Evolutionary conservation across 1,284 basidiomycete species (phyloP), one percentile per base, ranked within the genome.

Genomic region (Takashimella tepidaria): DNA sequence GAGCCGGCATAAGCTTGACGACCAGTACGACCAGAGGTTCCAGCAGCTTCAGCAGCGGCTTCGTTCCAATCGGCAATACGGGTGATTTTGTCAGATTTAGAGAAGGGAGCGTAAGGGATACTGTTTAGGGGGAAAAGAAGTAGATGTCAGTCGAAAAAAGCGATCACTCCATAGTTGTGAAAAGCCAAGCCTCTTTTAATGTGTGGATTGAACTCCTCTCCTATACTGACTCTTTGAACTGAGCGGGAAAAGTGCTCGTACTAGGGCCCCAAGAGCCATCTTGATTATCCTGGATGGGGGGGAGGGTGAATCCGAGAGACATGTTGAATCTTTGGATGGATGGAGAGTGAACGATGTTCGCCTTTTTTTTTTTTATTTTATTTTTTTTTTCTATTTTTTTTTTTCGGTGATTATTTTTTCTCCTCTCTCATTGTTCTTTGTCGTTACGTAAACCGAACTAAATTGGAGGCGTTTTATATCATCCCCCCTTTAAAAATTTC

Each of bases 71-170:
- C 95, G 55, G 95, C 95, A 71, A 98, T 91, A 57, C 93, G 88
- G 53, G 91, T 92, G 57, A 98, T 85, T 77, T 97, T 98, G 81
- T 98, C 95, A 53, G 89, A 87, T 84, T 98, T 98, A 76, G 92
- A 92, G 80, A 91, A 98, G 4, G 92, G 93, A 1, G 93, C 91
- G 72, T 97, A 98, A 40, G 92, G 92, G 60, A 97, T 93, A 69
- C 78, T 79, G n/a, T n/a, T n/a, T n/a, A n/a, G n/a, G n/a, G n/a
- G n/a, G n/a, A n/a, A n/a, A n/a, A n/a, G n/a, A n/a, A 56, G 20
- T 45, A 22, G 41, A 20, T 5, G 13, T 27, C 1, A n/a, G n/a
- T n/a, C n/a, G n/a, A n/a, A n/a, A n/a, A n/a, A 23, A n/a, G n/a
- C n/a, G n/a, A n/a, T n/a, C n/a, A n/a, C n/a, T n/a, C n/a, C n/a